Evolutionary conservation across 257 asterid genomes (phyloP), one percentile per base, ranked within the genome.

Genomic region (Schizonepeta tenuifolia): DNA sequence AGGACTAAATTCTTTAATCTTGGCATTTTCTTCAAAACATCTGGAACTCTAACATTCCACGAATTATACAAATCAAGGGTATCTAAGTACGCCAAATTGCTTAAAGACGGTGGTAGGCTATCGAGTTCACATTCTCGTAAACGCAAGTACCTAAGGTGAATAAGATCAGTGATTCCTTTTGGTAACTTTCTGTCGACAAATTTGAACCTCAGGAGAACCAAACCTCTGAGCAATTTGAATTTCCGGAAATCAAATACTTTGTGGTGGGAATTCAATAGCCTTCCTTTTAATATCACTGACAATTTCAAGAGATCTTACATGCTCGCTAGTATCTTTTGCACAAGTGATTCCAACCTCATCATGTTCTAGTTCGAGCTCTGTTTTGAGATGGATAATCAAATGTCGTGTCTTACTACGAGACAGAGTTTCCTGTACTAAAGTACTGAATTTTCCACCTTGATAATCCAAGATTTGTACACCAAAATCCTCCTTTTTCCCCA

Each of bases 1-100:
- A 80, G 70, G 2, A 9, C 2, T 55, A 80, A 46, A 33, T 67
- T 51, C 41, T 18, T 76, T 21, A 80, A n/a, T 26, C 62, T 21
- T 5, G 50, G 9, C 72, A 67, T 50, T 5, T 21, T 51, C 21
- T 21, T 50, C 33, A 67, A 33, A 2, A 51, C 72, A 51, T 36
- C 20, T 11, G 72, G 72, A 12, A 67, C 47, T 51, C 14, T 20
- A 35, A 67, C 35, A 10, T 67, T 51, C 22, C 9, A 1, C 4
- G 72, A 67, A 17, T 4, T 15, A 9, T 9, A 12, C 5, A 67
- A 33, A 51, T 50, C 50, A 1, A 67, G 50, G 35, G 63, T 33
- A 21, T 67, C 9, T 9, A 67, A 35, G 50, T 51, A 67, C 2
- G 20, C 50, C 35, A 67, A 28, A 10, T 67, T 50, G 50, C 62